phyloP scores from a whole-genome alignment of 2,329 filamentous ascomycete species.

The Fusarium acutatum region DNA sequence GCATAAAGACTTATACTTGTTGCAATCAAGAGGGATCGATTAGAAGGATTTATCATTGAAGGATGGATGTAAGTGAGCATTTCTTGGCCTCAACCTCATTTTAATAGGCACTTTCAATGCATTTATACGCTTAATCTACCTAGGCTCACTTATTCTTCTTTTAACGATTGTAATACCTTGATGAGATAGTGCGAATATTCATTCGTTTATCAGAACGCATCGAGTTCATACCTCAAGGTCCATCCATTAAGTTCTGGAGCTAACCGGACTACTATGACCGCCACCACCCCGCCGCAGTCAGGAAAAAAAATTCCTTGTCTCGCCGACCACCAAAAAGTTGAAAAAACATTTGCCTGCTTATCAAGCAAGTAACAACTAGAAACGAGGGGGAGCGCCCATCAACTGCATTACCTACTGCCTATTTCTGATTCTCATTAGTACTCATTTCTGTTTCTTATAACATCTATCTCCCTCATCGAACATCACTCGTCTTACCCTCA shows the following conservation, averaged over 20 bases:
- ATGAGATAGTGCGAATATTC: background rate
- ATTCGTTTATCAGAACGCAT: background rate
- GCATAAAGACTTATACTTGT: background rate
- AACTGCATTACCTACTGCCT: background rate
- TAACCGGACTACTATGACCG: constrained; percentile 16
- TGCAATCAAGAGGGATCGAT: background rate
- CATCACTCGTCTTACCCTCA: background rate
- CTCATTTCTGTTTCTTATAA: background rate
- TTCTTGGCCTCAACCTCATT: background rate
- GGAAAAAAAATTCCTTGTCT: constrained; percentile 36
- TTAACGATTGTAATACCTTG: too few species aligned
- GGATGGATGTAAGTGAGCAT: background rate
- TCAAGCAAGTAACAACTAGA: constrained; percentile 38
- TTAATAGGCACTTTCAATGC: background rate
- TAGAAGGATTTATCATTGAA: background rate
- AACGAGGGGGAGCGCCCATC: constrained; percentile 1
- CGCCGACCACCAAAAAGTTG: constrained; percentile 23
- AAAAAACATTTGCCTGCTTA: constrained; percentile 41
- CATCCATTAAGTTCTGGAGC: background rate
- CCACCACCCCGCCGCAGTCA: constrained; percentile 43
- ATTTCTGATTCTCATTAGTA: background rate
- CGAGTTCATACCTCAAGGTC: background rate
- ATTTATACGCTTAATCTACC: background rate
- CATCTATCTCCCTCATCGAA: background rate
- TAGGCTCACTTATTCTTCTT: background rate